Percentiles rank a stretch among this genome's conserved stretches.
Evolutionary conservation across 1,139 yeast genomes (phyloP).

Genomic region (Geotrichum bryndzae): DNA sequence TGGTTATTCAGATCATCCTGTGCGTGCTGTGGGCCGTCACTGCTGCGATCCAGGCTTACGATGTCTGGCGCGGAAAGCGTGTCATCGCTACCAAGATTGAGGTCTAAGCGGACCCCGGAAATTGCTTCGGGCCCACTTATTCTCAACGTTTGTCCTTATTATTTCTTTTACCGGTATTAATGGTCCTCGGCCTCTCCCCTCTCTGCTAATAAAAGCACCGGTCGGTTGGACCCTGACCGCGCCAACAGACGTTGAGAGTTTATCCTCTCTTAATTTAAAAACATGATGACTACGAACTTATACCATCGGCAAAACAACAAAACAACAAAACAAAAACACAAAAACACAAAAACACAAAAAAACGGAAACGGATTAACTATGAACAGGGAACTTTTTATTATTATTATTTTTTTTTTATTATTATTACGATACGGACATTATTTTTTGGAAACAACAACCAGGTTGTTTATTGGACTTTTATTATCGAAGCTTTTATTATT

Average conservation of each 20-base stretch:
- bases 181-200: too few relatives aligned
- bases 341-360: too few relatives aligned
- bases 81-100: conserved; percentile 11
- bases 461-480: not conserved
- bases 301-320: not conserved
- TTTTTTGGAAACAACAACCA: not conserved
- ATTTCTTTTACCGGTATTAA: too few relatives aligned
- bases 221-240: too few relatives aligned
- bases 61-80: conserved; percentile 16
- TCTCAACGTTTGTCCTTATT: too few relatives aligned
- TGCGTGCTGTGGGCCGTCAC: conserved; percentile 30
- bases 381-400: not conserved
- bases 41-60: conserved; percentile 20
- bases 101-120: conserved; percentile 2
- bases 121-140: not conserved
- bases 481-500: not conserved
- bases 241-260: too few relatives aligned
- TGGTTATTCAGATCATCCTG: conserved; percentile 28
- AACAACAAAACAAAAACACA: too few relatives aligned
- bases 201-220: too few relatives aligned
- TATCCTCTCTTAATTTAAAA: not conserved
- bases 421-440: not conserved
- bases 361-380: not conserved
- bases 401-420: too few relatives aligned
- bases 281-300: not conserved